Evolutionary conservation across 1,284 basidiomycete genomes (phyloP), one percentile per base, ranked within the genome.

Genomic region (Trichosporon coremiiforme): DNA sequence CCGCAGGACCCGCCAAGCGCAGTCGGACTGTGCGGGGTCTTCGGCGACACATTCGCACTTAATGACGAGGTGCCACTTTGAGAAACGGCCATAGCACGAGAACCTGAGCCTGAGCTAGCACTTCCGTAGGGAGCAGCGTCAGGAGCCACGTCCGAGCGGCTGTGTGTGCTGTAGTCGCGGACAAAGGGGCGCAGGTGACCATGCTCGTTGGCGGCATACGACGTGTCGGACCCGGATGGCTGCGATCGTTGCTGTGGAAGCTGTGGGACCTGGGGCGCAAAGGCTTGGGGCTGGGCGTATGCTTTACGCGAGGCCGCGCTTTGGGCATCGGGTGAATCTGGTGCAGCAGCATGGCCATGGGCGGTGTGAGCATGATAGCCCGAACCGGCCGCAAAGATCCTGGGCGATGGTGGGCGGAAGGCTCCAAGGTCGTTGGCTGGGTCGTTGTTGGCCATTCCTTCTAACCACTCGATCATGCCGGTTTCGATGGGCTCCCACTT

Each of bases 401-500:
- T 33, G 13, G 29, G 29, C 29, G 31, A 60, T 8, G 29, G 57
- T 15, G 17, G 17, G 20, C 29, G 57, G 31, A 33, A 60, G 57
- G 10, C n/a, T 7, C 67, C 70, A 2, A 83, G 74, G 67, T 84
- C 82, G 33, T 71, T 71, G 20, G 79, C 82, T 0, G 83, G 82
- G 65, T 83, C 82, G 50, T 73, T 75, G 53, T 75, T 70, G 2
- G 66, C 69, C 69, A 75, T 75, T 13, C 75, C 76, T 25, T 66
- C 47, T 5, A 67, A 70, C 83, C 83, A 84, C 45, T 76, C 72
- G 67, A 83, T 71, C 74, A 82, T 71, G 4, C 78, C 80, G 2
- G 70, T 38, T 29, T 82, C 80, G 72, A 84, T 83, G 17, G 79
- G 76, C 29, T 74, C 75, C 81, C 81, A 83, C 64, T 80, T 80